Percentiles rank a stretch among this genome's conserved stretches.
Conservation (phyloP, 495 filamentous ascomycete genomes). For the Lophiostoma macrostomum region DNA sequence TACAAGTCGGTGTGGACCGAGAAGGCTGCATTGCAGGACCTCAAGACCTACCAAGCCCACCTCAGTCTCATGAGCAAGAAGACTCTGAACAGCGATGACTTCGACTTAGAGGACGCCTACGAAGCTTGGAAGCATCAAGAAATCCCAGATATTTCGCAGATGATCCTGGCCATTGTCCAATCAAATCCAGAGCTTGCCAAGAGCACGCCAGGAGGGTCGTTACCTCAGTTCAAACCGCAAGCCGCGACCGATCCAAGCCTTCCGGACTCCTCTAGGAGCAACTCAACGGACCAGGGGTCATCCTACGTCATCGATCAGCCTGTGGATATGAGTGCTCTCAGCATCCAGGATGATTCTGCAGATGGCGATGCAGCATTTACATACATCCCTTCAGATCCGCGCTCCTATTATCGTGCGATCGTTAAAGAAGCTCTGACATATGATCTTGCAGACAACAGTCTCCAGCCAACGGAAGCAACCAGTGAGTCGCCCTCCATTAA, state of each 20-base stretch:
- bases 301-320: conserved; percentile 75
- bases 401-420: conserved; percentile 75
- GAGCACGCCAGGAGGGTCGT: conserved; percentile 49
- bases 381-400: conserved; percentile 84
- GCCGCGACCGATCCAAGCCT: conserved; percentile 52
- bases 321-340: conserved; percentile 70
- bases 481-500: conserved; percentile 55
- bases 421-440: conserved; percentile 69
- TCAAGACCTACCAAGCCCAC: conserved; percentile 88
- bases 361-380: conserved; percentile 64
- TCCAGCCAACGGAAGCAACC: conserved; percentile 52
- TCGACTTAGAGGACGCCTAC: conserved; percentile 86
- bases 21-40: conserved; percentile 80
- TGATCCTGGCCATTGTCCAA: conserved; percentile 86
- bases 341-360: conserved; percentile 55
- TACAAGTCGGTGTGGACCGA: conserved; percentile 83
- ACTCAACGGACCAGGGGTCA: conserved; percentile 46
- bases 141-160: conserved; percentile 75
- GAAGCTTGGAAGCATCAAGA: conserved; percentile 87
- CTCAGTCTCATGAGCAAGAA: conserved; percentile 75
- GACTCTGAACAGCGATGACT: conserved; percentile 78
- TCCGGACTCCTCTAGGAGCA: conserved; percentile 58
- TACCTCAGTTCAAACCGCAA: conserved; percentile 53
- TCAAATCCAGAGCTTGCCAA: conserved; percentile 84
- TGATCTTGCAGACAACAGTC: conserved; percentile 58